Evolutionary conservation across 2,329 filamentous ascomycete genomes (phyloP), one percentile per base, ranked within the genome.

Genomic region (Colletotrichum sp.): DNA sequence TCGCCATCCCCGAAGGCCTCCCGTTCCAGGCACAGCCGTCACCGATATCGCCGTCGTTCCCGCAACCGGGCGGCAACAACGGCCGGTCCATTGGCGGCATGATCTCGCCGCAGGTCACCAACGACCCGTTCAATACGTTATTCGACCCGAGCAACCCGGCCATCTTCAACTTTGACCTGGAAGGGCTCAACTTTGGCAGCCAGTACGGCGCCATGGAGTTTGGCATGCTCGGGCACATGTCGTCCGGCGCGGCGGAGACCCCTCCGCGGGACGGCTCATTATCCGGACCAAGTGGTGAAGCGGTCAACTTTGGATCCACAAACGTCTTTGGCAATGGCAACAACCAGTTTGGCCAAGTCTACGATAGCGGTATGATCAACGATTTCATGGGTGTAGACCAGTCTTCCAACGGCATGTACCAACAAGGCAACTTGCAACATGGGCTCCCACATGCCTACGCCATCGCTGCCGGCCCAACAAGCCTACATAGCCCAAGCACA

Each of bases 171-270:
- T 98, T 99, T 84, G 96, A 99, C 83, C 92, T 98, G 13, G 96
- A 98, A 71, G 96, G 95, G 75, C 91, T 98, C 83, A 97, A 97
- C 83, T 99, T 99, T 84, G 96, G 96, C 72, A 99, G 97, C 82
- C 95, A 98, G 78, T 99, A 99, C 82, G 96, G 96, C 76, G 96
- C 96, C 21, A 90, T 98, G 84, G 97, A 99, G 84, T 98, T 99
- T 83, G 94, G 96, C 70, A 98, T 99, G 91, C 91, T 99, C 0
- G 96, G 95, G 32, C 96, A 99, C 83, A 98, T 99, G 94, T 95
- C 95, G 75, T 95, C 94, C n/a, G 94, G 94, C 16, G 94, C 95
- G 16, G 94, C 93, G n/a, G 95, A 97, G 79, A 94, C 93, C 18
- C 92, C 94, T 8, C 92, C 94, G 7, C 92, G 92, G 71, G 95